Evolutionary conservation across 108 stramenopile species (phyloP).

Genomic region (Cyclotella cryptica): DNA sequence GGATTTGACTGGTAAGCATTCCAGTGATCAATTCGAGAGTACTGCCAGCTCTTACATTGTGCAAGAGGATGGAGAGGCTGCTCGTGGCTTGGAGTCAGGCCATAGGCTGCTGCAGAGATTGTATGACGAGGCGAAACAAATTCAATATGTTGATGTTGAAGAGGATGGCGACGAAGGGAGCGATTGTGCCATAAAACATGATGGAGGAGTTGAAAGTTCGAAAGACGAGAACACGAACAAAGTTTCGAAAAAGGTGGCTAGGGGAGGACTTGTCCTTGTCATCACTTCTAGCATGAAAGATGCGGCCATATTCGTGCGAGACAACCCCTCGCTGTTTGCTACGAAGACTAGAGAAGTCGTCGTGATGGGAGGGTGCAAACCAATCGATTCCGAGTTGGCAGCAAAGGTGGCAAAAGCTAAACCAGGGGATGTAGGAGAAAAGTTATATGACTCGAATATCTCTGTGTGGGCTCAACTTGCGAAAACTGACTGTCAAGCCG

Average conservation of each 20-base stretch:
- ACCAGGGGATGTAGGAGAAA: conserved; percentile 4
- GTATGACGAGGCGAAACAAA: conserved; percentile 46
- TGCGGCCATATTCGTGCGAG: conserved; percentile 49
- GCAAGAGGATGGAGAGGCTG: conserved; percentile 49
- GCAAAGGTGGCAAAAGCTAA: background rate
- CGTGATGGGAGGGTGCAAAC: conserved; percentile 57
- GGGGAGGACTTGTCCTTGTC: conserved; percentile 46
- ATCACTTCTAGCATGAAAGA: conserved; percentile 58
- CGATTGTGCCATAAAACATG: background rate
- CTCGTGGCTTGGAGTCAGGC: conserved; percentile 46
- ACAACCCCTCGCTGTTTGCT: conserved; percentile 51
- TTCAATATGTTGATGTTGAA: conserved; percentile 34
- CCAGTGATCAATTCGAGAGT: conserved; percentile 49
- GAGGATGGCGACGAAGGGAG: conserved; percentile 16
- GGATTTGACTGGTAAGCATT: conserved; percentile 31
- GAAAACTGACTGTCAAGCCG: conserved; percentile 38
- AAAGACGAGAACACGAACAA: conserved; percentile 16
- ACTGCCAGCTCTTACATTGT: conserved; percentile 54
- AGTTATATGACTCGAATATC: background rate
- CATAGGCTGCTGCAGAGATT: conserved; percentile 47
- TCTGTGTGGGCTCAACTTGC: conserved; percentile 39
- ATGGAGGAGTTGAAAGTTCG: background rate
- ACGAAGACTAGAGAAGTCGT: conserved; percentile 52
- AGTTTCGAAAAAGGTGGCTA: conserved; percentile 22
- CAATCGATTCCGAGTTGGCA: conserved; percentile 14